phyloP scores from a whole-genome alignment of 441 rosid species.

The Adansonia gregorii region DNA sequence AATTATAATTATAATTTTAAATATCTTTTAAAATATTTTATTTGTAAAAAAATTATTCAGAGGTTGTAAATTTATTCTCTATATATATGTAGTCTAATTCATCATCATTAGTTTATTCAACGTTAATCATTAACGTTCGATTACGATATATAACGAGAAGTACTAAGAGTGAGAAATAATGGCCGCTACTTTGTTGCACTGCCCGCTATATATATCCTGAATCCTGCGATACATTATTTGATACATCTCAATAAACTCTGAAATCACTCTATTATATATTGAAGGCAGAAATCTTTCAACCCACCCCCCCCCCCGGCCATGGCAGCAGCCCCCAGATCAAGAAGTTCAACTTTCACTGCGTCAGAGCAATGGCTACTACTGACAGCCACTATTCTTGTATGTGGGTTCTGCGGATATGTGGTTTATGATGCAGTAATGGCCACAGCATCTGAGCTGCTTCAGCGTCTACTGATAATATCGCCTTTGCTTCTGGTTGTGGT shows the following conservation, averaged over 20 bases:
- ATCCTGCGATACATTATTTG: not conserved
- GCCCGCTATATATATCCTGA: not conserved
- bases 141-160: too few relatives aligned
- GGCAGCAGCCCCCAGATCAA: slow-evolving; percentile 33
- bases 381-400: slow-evolving; percentile 31
- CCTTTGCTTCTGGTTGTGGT: slow-evolving; percentile 54
- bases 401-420: slow-evolving; percentile 46
- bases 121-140: too few relatives aligned
- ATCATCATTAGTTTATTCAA: too few relatives aligned
- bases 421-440: slow-evolving; percentile 59
- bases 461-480: slow-evolving; percentile 49
- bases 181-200: too few relatives aligned
- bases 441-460: slow-evolving; percentile 54
- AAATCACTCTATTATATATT: not conserved
- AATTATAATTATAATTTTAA: too few relatives aligned
- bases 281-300: not conserved
- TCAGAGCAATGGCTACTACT: slow-evolving; percentile 50
- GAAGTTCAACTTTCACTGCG: slow-evolving; percentile 27
- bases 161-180: too few relatives aligned
- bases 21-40: too few relatives aligned
- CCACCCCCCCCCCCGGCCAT: not conserved
- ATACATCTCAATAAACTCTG: not conserved
- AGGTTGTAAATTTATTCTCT: too few relatives aligned
- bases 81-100: too few relatives aligned
- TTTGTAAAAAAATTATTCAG: too few relatives aligned